Evolutionary conservation across 352 stramenopile species (phyloP), one percentile per base, ranked within the genome.

Genomic region (Phytophthora rubi): DNA sequence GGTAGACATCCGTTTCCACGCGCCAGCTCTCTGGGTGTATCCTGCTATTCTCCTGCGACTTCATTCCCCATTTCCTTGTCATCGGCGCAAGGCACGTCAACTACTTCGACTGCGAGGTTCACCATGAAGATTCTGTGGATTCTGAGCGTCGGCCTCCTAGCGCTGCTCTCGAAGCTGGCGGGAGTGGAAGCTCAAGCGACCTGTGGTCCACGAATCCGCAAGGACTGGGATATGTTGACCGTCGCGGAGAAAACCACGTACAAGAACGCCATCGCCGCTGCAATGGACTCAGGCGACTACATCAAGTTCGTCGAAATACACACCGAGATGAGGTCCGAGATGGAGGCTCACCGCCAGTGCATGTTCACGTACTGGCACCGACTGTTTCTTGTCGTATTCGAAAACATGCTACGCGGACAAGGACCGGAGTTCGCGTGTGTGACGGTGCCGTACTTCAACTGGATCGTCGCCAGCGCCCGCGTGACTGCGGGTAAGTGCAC

Each of bases 321-420:
- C 73, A 86, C 77, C 3, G 83, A 91, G 55, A 83, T 83, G 73
- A 68, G 75, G 53, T 88, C 81, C 6, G 73, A 86, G 44, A 72
- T 63, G 47, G 65, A 88, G 32, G 83, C 81, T 7, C 79, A 91
- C 49, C 62, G 74, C 18, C 75, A 85, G 71, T 93, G 85, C 56
- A 92, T 93, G 81, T 94, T 94, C 72, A 77, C 92, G 53, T 93
- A 90, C 72, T 96, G 88, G 88, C 86, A 94, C 59, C 83, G 86
- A 8, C 58, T 83, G 8, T 77, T 94, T 16, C 75, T 96, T 2
- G 37, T 82, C 0, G 83, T 65, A 2, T 96, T 89, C 62, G 88
- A 96, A 65, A 96, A 94, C 73, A 94, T 96, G 85, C 71, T 96
- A 4, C 89, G 87, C 45, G 76, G 59, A 1, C 80, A 91, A 57